phyloP scores from a whole-genome alignment of 176 grass and related monocot genomes.

The Zoysia pacifica region DNA sequence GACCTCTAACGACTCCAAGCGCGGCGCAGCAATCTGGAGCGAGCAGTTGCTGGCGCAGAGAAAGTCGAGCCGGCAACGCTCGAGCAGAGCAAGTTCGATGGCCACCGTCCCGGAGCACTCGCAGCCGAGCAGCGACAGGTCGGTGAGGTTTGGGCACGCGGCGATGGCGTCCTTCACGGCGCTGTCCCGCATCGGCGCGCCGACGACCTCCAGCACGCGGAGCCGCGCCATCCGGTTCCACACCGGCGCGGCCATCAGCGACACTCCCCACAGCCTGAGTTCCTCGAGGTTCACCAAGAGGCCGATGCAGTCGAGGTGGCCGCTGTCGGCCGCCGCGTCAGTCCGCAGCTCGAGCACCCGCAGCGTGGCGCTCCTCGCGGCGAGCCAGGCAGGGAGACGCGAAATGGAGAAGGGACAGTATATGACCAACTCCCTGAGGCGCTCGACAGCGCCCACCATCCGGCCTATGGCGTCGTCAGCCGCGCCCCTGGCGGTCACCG shows the following conservation, averaged over 20 bases:
- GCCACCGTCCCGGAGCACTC: conserved; percentile 58
- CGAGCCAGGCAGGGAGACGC: conserved; percentile 59
- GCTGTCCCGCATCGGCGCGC: conserved; percentile 62
- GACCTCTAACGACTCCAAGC: conserved; percentile 65
- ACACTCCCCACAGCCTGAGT: conserved; percentile 83
- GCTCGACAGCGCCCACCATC: conserved; percentile 58
- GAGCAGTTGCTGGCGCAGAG: conserved; percentile 60
- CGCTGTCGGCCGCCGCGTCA: conserved; percentile 57
- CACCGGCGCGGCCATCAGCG: conserved; percentile 56
- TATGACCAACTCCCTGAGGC: conserved; percentile 78
- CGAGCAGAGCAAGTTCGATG: conserved; percentile 55
- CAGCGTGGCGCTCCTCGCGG: conserved; percentile 54
- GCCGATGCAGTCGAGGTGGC: conserved; percentile 65
- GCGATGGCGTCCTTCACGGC: conserved; percentile 59
- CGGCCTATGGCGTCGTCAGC: conserved; percentile 71
- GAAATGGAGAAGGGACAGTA: conserved; percentile 89
- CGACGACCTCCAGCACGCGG: conserved; percentile 79
- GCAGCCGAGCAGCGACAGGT: conserved; percentile 80
- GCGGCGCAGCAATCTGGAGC: conserved; percentile 55
- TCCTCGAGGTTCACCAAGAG: conserved; percentile 55
- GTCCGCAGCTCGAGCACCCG: conserved; percentile 80
- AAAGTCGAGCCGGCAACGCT: conserved; percentile 85
- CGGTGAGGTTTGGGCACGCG: conserved; percentile 76
- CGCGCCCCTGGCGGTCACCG: not conserved
- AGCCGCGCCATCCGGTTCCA: conserved; percentile 60